Evolutionary conservation across 108 stramenopile species (phyloP), one percentile per base, ranked within the genome.

Genomic region (Poteriospumella lacustris): DNA sequence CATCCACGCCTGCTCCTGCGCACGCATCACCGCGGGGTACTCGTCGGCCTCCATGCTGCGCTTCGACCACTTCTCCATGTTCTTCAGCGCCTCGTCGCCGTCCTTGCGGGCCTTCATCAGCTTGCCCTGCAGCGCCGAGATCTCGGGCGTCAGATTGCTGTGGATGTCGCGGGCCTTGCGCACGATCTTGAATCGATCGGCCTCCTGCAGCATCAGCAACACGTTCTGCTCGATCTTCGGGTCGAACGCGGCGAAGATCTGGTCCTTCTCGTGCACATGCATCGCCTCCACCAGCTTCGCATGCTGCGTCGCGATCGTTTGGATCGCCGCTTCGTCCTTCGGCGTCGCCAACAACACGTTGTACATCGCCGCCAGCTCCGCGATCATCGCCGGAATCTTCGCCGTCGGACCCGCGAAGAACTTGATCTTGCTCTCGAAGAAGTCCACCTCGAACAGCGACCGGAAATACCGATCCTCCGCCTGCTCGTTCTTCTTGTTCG

Each of bases 11-110:
- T 44, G 31, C 33, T 73, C 70, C 36, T 73, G n/a, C 33, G 26
- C 41, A 56, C 44, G 44, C 47, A 52, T n/a, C 9, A 73, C 42
- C 26, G 12, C 3, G 28, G 70, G 44, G 42, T 73, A 73, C 33
- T 73, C 44, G 31, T 44, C 70, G 5, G 41, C 24, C 36, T 73
- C 70, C 5, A 29, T 38, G 26, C 31, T 26, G 31, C 70, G 70
- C 31, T 44, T 73, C 9, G 70, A 5, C 70, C 70, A 73, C 36
- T 73, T 73, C 33, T 73, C 70, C 44, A 73, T 52, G 19, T 73
- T 33, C 31, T 26, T 9, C 33, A 73, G 42, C 42, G 70, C 26
- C 12, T 34, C 33, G 9, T 73, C 47, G 31, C n/a, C 9, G 38
- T 44, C 70, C 36, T 44, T 73, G 19, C 38, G 12, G 64, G 36